Conservation (phyloP, 345 rosid species). For the Raphanus sativus region DNA sequence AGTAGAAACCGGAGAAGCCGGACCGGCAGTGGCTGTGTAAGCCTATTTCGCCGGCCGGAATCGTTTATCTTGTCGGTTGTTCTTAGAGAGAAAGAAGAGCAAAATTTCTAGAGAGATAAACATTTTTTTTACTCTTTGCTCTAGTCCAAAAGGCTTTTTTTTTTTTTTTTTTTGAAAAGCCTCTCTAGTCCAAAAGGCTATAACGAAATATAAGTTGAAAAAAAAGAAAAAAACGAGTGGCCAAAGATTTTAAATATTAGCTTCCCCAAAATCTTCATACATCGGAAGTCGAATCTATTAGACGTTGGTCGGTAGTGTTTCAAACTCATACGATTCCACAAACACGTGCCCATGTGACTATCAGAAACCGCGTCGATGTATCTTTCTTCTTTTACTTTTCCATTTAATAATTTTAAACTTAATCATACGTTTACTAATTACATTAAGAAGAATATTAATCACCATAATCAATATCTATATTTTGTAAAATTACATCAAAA, state of each 20-base stretch:
- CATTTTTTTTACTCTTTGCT: no score
- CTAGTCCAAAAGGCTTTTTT: no score
- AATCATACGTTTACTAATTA: background rate
- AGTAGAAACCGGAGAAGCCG: no score
- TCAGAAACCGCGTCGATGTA: constrained; percentile 28
- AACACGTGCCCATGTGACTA: constrained; percentile 18
- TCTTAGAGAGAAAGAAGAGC: no score
- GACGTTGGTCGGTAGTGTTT: constrained; percentile 30
- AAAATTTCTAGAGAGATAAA: no score
- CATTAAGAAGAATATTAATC: background rate
- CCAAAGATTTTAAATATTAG: background rate
- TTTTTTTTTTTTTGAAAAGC: no score
- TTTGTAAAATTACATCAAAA: background rate
- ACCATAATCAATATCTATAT: background rate
- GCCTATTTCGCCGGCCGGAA: no score
- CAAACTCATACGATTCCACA: constrained; percentile 9
- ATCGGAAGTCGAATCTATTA: constrained; percentile 25
- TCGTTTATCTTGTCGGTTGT: no score
- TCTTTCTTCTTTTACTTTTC: background rate
- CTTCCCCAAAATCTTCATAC: constrained; percentile 19
- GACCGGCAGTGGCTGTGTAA: no score
- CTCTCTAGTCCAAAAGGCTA: no score
- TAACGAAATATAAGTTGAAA: no score
- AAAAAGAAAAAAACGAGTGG: no score
- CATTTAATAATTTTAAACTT: background rate